Evolutionary conservation across 192 early-diverging fungal species (phyloP).

Genomic region (Mortierella antarctica): DNA sequence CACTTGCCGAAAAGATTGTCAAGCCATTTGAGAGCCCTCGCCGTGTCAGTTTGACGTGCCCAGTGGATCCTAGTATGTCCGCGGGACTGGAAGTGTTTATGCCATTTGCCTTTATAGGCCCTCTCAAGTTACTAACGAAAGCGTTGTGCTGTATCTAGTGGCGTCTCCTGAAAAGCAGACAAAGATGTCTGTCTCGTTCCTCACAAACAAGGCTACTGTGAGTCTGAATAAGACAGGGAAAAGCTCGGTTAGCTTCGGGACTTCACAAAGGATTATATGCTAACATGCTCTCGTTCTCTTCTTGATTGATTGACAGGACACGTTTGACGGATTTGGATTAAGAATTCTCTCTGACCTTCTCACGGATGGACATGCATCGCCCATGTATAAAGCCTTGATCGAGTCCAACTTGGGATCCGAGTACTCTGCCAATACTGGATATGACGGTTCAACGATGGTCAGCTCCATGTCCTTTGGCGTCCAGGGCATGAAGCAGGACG

Average conservation of each 20-base stretch:
- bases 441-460: constrained; percentile 74
- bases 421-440: constrained; percentile 93
- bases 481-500: constrained; percentile 81
- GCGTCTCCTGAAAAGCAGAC: constrained; percentile 79
- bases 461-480: constrained; percentile 87
- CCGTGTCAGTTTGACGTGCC: constrained; percentile 62
- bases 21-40: constrained; percentile 61
- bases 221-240: neutral
- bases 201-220: constrained; percentile 78
- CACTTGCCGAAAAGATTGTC: constrained; percentile 64
- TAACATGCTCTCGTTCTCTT: neutral
- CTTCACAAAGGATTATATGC: neutral
- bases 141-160: constrained; percentile 52
- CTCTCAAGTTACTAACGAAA: neutral
- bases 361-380: constrained; percentile 88
- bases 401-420: constrained; percentile 91
- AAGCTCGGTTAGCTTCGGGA: too few species aligned
- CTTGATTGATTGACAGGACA: constrained; percentile 62
- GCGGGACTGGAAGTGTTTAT: neutral
- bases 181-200: constrained; percentile 78
- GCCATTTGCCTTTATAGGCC: neutral
- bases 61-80: constrained; percentile 74
- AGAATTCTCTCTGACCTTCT: constrained; percentile 83
- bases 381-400: constrained; percentile 95
- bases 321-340: constrained; percentile 87